Percentiles rank a stretch among this genome's conserved stretches.
Evolutionary conservation across 495 filamentous ascomycete genomes (phyloP).

Genomic region (Xylaria scruposa): DNA sequence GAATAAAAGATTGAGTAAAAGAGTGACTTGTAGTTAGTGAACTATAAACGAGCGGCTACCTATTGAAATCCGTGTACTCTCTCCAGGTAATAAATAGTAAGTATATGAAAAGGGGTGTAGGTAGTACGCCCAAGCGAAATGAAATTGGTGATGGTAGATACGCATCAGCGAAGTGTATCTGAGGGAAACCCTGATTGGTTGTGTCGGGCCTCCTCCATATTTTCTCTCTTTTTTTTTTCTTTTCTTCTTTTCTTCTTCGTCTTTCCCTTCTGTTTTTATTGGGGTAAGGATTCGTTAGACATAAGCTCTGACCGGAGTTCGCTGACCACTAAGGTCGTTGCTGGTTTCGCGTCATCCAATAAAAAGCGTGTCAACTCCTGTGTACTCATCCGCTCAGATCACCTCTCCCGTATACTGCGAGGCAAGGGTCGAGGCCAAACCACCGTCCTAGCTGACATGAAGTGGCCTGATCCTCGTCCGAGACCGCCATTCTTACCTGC

Average conservation of each 20-base stretch:
- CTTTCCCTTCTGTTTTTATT: background rate
- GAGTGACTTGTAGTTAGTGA: background rate
- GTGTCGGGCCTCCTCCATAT: background rate
- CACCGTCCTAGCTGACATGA: background rate
- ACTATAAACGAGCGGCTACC: slow-evolving; percentile 18
- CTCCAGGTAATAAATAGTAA: background rate
- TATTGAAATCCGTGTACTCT: background rate
- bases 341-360: background rate
- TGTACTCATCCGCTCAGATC: background rate
- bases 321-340: background rate
- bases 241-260: background rate
- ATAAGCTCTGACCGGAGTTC: background rate
- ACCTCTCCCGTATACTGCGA: background rate
- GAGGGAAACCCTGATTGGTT: background rate
- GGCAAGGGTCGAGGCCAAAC: background rate
- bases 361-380: background rate
- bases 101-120: background rate
- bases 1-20: background rate
- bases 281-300: background rate
- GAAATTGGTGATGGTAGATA: background rate
- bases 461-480: slow-evolving; percentile 14
- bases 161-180: background rate
- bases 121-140: background rate
- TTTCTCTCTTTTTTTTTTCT: background rate
- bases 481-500: background rate